Base-by-base conservation (phyloP, 1,139 yeast species). In the Debaryomyces robertsiae region DNA sequence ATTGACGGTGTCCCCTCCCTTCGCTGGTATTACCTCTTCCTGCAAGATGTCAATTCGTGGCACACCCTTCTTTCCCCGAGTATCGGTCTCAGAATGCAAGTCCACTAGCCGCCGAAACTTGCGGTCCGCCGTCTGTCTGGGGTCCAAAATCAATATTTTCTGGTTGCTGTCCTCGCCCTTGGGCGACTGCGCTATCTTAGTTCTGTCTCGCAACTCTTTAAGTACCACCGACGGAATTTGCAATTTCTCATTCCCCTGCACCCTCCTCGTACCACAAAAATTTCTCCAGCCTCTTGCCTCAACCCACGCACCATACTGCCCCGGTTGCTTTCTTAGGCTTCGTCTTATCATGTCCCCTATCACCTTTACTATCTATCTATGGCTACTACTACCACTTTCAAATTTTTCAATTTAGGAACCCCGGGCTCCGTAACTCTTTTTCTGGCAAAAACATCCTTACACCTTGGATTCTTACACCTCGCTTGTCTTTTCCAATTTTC, bases 121-220 rank as follows among this genome's bases (percentile, higher is more conserved):
- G 33, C 33, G 42, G 25, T 44, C 50, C 6, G 36, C 43, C 14
- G 54, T 50, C 32, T 53, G 42, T 5, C 49, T 47, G 3, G 58
- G 61, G 14, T 47, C 45, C 24, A 54, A 42, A 15, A 55, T 55
- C 41, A 55, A 44, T 35, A 55, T 41, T 13, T 36, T 34, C 15
- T 39, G 38, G 7, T 28, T 45, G 23, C 32, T 41, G 14, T 43
- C 45, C 15, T 37, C 38, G 15, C 18, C 44, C 43, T 27, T 39
- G 30, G 35, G 33, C 30, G 37, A 34, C 7, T 44, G 39, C 15
- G 50, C 46, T 24, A 43, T 34, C 16, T 38, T 43, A 9, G 55
- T 34, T 6, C 46, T 32, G 30, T 48, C 55, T 42, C 47, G 32
- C 18, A 57, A 44, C 36, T 49, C 57, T 19, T 53, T 51, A 9